phyloP scores from a whole-genome alignment of 495 filamentous ascomycete species.

The Hypoxylon intermedium region DNA sequence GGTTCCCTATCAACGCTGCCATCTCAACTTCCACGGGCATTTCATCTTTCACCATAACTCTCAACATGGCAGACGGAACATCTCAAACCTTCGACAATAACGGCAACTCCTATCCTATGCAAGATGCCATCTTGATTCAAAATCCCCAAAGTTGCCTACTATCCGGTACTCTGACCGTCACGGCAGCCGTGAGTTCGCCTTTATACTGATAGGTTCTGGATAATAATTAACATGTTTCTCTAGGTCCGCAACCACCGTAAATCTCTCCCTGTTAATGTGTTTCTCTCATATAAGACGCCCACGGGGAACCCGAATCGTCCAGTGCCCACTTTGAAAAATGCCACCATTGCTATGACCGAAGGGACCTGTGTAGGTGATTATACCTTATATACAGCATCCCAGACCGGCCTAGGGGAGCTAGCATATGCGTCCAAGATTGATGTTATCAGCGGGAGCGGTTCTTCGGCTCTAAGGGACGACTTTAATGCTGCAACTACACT shows the following conservation, averaged over 20 bases:
- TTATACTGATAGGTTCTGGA: background rate
- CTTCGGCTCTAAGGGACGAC: constrained; percentile 41
- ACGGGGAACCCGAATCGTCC: constrained; percentile 50
- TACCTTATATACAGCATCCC: constrained; percentile 59
- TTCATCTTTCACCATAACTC: constrained; percentile 53
- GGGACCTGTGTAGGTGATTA: constrained; percentile 60
- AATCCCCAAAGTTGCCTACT: constrained; percentile 57
- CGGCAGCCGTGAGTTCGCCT: constrained; percentile 48
- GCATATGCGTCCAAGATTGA: constrained; percentile 58
- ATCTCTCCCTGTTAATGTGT: constrained; percentile 50
- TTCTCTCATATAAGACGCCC: constrained; percentile 58
- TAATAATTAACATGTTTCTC: constrained; percentile 25
- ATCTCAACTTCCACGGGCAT: constrained; percentile 52
- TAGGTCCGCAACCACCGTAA: constrained; percentile 59
- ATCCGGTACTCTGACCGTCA: constrained; percentile 49
- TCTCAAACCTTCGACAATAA: constrained; percentile 55
- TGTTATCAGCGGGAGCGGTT: constrained; percentile 51
- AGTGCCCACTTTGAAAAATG: constrained; percentile 55
- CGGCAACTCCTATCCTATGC: constrained; percentile 53
- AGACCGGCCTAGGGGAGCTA: constrained; percentile 52
- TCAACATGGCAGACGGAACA: constrained; percentile 52
- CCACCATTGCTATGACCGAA: constrained; percentile 55
- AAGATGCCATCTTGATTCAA: constrained; percentile 54
- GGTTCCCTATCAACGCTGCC: constrained; percentile 52
- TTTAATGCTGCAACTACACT: constrained; percentile 52